A percentile compares a stretch with the other conserved stretches of the same genome.
Evolutionary conservation across 495 filamentous ascomycete species (phyloP).

Genomic region (Neurospora tetrasperma): DNA sequence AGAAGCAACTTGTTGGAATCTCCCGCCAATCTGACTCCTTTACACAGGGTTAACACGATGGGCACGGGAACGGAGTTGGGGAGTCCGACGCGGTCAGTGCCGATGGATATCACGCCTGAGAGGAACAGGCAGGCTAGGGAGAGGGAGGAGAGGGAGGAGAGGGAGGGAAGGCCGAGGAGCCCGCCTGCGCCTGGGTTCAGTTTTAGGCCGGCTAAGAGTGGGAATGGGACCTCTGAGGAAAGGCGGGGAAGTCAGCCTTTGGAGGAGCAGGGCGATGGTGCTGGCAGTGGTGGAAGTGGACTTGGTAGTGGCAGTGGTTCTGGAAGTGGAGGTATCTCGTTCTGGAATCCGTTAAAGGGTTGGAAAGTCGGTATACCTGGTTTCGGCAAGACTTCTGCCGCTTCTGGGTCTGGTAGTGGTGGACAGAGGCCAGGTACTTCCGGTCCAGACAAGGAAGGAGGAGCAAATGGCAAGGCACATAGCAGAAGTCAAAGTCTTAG

Average conservation of each 20-base stretch:
- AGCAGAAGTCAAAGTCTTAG: too few relatives aligned
- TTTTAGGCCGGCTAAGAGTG: background rate
- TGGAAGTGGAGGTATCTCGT: slow-evolving; percentile 10
- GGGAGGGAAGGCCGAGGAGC: background rate
- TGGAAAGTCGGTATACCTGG: background rate
- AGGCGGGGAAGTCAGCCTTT: slow-evolving; percentile 26
- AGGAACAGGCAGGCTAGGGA: background rate
- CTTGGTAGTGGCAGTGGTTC: slow-evolving; percentile 1
- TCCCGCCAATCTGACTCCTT: background rate
- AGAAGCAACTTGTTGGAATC: background rate
- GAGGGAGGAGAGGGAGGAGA: background rate
- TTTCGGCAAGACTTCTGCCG: background rate
- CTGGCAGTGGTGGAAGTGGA: background rate
- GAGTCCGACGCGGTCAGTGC: background rate
- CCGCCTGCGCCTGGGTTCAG: background rate
- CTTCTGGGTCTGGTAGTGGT: too few relatives aligned
- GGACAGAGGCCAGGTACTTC: slow-evolving; percentile 10
- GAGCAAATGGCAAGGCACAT: slow-evolving; percentile 12
- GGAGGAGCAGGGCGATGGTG: slow-evolving; percentile 7
- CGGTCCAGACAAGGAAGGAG: slow-evolving; percentile 13
- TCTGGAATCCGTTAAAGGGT: slow-evolving; percentile 17
- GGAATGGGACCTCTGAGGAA: slow-evolving; percentile 7
- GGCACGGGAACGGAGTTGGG: background rate
- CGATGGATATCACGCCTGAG: background rate
- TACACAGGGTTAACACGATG: background rate